Base-by-base conservation (phyloP, 306 rosid genomes). In the Betula pendula region DNA sequence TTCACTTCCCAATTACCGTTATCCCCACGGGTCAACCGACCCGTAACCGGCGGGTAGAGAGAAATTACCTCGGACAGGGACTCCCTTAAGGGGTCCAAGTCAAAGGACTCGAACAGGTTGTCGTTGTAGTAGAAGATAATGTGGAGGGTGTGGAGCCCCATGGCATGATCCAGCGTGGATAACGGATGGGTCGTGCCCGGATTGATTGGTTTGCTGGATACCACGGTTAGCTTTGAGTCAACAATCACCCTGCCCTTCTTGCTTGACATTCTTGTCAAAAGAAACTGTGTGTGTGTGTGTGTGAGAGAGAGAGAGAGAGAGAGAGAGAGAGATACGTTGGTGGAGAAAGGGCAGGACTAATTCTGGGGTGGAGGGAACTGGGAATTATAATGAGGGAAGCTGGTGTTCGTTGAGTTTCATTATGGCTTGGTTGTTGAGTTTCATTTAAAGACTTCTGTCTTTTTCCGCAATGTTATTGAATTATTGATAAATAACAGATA, bases 1-100 rank as follows among this genome's bases (percentile, higher is more conserved):
- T 35, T 77, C 12, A 89, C 90, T 31, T 66, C 84, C 94, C 92
- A 90, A 2, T 81, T 83, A 4, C 94, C 88, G 15, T 82, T 77
- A 9, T 17, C 66, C 24, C 47, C 75, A 35, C 77, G 79, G 42
- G 48, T 55, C 76, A 93, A 65, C 83, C 97, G 81, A 38, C 96
- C 97, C 43, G 93, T 89, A 8, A 88, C 67, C 0, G 71, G 76
- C 13, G 96, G 96, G 80, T 89, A 84, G n/a, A 79, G 1, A 0
- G 89, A 80, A 5, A 93, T 77, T 10, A 76, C 76, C 75, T 82
- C 58, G 0, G 84, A 75, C 24, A 77, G 65, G 2, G 91, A 89
- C 35, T 84, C 88, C 79, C 93, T 84, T 5, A 79, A 49, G 0
- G 87, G 89, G 77, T 85, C 91, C 84, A 92, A 51, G 0, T 79